Base-by-base conservation (phyloP, 2,329 filamentous ascomycete species). In the Aspergillus sp. region DNA sequence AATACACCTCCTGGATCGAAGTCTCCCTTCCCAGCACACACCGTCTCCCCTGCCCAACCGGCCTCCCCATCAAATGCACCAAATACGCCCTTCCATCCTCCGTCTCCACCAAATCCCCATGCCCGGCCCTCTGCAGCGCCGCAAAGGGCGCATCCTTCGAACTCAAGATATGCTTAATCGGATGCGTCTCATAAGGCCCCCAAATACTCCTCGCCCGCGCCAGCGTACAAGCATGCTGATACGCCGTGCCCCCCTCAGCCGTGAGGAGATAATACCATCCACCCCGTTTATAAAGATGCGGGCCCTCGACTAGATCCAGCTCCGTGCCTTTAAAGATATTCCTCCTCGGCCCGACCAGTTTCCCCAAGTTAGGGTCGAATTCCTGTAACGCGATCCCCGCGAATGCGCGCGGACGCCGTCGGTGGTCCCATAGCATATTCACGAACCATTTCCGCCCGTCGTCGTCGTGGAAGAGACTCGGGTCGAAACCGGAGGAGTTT, bases 401-500 rank as follows among this genome's bases (percentile, higher is more conserved):
- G 12, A 55, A 54, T 0, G 45, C 41, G 8, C 46, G 51, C 13
- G 51, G 46, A 3, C 51, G 51, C 12, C 30, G 13, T 2, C 51
- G 46, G 24, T 58, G 56, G 15, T 55, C 51, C 45, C 39, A 51
- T 0, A 46, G 12, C 56, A 54, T 55, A 50, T 58, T 54, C 5
- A 58, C 52, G 13, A 55, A 58, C 51, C 46, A 54, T 20, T 55
- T 58, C 6, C 48, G 53, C 6, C 58, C 59, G 6, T 61, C 56
- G 19, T 75, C 6, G 65, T 70, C 24, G 61, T 66, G 69, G 74
- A 77, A 51, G 70, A 71, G 12, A 34, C 77, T 79, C 0, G 83
- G 80, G 53, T 87, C 84, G 52, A 83, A 82, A 1, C 80, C 80
- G 8, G 75, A 70, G 44, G 81, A 80, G 12, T 79, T 72, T 62